Conservation (phyloP, 75 land plant genomes). For the Sequoiadendron giganteum region DNA sequence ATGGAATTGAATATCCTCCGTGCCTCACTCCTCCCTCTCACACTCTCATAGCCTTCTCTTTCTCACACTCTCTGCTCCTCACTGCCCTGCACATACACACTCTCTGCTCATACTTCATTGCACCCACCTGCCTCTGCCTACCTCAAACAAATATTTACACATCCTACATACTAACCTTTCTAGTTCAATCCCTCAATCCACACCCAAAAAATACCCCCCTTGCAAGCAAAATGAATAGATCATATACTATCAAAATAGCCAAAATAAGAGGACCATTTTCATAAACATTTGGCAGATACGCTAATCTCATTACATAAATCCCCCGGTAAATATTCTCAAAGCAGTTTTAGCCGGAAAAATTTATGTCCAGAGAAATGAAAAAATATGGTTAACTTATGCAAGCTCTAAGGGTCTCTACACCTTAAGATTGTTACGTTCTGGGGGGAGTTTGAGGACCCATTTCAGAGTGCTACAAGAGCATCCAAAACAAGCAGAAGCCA, state of each 20-base stretch:
- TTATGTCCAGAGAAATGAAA: background rate
- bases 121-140: constrained; percentile 4
- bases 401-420: background rate
- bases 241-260: background rate
- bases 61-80: constrained; percentile 14
- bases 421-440: no score
- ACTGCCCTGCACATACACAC: constrained; percentile 16
- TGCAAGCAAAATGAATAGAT: background rate
- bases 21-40: constrained; percentile 13
- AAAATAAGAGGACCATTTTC: background rate
- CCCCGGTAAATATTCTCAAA: background rate
- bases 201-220: background rate
- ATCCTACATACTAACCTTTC: constrained; percentile 6
- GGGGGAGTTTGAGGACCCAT: background rate
- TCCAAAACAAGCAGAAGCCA: background rate
- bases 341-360: background rate
- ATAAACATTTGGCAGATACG: background rate
- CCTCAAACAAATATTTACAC: constrained; percentile 7
- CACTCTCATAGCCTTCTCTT: constrained; percentile 11
- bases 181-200: background rate
- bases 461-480: background rate
- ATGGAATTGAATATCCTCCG: background rate
- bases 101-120: constrained; percentile 14
- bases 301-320: background rate
- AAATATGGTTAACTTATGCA: background rate